Conservation (phyloP, 805 yeast species). For the Lachancea mirantina region DNA sequence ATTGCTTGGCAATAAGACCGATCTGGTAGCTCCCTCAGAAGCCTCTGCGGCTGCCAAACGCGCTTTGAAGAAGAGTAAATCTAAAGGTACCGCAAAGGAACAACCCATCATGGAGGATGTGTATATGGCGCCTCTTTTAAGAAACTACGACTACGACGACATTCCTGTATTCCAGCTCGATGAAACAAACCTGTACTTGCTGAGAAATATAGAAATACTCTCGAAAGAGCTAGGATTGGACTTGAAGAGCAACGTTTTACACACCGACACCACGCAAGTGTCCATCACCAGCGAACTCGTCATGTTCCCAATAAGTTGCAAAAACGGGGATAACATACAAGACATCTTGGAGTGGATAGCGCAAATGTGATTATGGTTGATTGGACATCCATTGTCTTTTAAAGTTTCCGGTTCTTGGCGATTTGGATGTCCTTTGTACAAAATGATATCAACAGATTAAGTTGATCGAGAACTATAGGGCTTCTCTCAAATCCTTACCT, state of each 20-base stretch:
- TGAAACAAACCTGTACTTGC: constrained; percentile 12
- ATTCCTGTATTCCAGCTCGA: constrained; percentile 13
- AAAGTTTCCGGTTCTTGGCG: neutral
- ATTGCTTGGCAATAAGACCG: constrained; percentile 19
- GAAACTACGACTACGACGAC: constrained; percentile 15
- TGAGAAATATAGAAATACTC: constrained; percentile 16
- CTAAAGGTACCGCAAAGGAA: constrained; percentile 4
- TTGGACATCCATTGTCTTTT: neutral
- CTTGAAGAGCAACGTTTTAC: constrained; percentile 14
- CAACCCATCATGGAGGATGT: no score
- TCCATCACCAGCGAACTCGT: constrained; percentile 18
- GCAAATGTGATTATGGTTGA: constrained; percentile 11
- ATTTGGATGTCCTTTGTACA: no score
- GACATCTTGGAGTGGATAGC: constrained; percentile 18
- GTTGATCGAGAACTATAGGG: no score
- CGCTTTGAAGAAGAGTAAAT: constrained; percentile 2
- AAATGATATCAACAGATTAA: no score
- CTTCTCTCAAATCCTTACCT: no score
- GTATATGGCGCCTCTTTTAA: constrained; percentile 12
- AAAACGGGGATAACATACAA: constrained; percentile 15
- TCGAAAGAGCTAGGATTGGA: constrained; percentile 19
- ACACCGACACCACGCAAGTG: constrained; percentile 10
- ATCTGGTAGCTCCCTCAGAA: constrained; percentile 9
- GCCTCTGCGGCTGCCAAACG: neutral
- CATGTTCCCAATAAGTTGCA: constrained; percentile 18